A percentile compares a stretch with the other conserved stretches of the same genome.
These are phyloP conservation scores for Fusarium coffeatum DNA, from an alignment of 2,329 filamentous ascomycete genomes.

Conservation along the genomic window DNA sequence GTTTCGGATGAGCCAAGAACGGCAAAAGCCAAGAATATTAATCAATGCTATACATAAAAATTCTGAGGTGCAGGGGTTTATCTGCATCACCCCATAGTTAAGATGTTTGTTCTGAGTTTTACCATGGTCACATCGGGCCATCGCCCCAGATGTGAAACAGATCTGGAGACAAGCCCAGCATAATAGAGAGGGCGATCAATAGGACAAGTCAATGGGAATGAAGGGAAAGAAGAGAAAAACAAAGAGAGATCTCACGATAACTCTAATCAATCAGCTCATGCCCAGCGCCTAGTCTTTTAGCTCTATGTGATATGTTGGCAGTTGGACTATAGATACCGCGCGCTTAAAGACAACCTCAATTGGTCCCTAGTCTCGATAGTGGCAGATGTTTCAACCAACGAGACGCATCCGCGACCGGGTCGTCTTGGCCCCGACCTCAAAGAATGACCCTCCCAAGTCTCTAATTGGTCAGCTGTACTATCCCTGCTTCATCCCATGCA, in stretches of 20 bases:
- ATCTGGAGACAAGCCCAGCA: conserved; percentile 7
- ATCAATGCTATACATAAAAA: conserved; percentile 13
- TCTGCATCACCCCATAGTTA: neutral
- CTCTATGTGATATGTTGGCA: neutral
- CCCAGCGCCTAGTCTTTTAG: neutral
- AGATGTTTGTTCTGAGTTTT: conserved; percentile 19
- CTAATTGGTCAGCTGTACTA: conserved; percentile 15
- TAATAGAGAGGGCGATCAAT: neutral
- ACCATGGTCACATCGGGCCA: conserved; percentile 30
- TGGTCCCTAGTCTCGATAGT: conserved; percentile 14
- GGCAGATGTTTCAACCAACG: conserved; percentile 31
- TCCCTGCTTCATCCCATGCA: conserved; percentile 34
- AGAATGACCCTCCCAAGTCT: neutral
- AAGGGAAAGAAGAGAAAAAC: neutral
- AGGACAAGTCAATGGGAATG: no score
- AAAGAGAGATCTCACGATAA: neutral
- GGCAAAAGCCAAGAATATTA: neutral
- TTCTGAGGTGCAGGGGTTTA: neutral
- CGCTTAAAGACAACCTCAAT: conserved; percentile 32
- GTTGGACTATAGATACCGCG: conserved; percentile 5
- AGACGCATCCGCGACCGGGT: conserved; percentile 41
- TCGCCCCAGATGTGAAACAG: conserved; percentile 21
- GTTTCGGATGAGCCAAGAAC: conserved; percentile 7
- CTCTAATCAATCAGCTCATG: neutral
- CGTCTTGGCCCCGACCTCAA: conserved; percentile 23